Base-by-base conservation (phyloP, 331 rosid genomes). In the Quercus tomentella region DNA sequence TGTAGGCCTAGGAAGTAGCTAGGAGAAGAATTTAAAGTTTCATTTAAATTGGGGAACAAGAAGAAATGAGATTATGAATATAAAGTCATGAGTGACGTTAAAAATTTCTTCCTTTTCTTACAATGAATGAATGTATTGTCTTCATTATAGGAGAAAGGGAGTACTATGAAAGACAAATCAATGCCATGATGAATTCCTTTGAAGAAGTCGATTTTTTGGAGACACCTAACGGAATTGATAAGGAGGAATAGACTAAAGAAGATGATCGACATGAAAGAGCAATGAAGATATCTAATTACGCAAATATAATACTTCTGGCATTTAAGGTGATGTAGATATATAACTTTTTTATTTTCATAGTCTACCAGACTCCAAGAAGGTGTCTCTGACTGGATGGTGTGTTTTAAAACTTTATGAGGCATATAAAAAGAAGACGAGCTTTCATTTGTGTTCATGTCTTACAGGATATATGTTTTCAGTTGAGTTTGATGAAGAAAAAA, bases 211-310 rank as follows among this genome's bases (percentile, higher is more conserved):
- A 83, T 57, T 5, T 79, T 1, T 14, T 70, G 41, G 83, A 37
- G 60, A 9, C 76, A 35, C 9, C 85, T 7, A 83, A 79, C 43
- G 1, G 62, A 69, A 26, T 26, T 26, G 18, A 76, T n/a, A 78
- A 79, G 11, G 82, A 76, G 75, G 89, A 74, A 16, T 73, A 85
- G 72, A 2, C 9, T 16, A 74, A 70, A 26, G 88, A 88, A 71
- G 85, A 66, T 37, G 69, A n/a, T n/a, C 62, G n/a, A 56, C 86
- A 79, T 14, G 91, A 85, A 75, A 81, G 80, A 77, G 89, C 89
- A 31, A 86, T 88, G 91, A 81, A 8, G 78, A 86, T 88, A 33
- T 88, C 91, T 65, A 88, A 88, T 37, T 83, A 73, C 55, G 89
- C 89, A 55, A 88, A 88, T 60, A 1, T 86, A 25, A 10, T 70